These are phyloP conservation scores for Lachancea mirantina DNA, from an alignment of 805 yeast genomes.

Conservation along the genomic window DNA sequence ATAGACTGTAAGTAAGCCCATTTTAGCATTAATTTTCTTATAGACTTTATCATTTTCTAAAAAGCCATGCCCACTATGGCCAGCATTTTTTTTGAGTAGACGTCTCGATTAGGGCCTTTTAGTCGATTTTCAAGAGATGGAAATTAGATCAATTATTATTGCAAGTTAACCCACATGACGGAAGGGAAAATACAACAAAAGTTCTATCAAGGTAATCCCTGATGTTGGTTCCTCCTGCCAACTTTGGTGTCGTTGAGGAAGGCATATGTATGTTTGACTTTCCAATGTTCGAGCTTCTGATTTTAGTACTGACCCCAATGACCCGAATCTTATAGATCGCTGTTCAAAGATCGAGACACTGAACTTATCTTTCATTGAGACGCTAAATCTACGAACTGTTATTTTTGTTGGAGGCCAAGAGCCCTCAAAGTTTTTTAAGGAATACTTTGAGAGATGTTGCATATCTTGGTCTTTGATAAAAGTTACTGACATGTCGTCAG, in stretches of 20 bases:
- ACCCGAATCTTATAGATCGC: conserved; percentile 43
- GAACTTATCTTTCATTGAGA: conserved; percentile 69
- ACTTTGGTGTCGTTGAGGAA: conserved; percentile 84
- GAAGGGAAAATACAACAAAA: neutral
- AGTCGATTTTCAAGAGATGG: too few species aligned
- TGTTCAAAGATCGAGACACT: conserved; percentile 73
- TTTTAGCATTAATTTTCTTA: conserved; percentile 1
- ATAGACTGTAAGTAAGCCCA: neutral
- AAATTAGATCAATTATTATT: too few species aligned
- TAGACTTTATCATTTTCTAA: too few species aligned
- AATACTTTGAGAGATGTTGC: conserved; percentile 51
- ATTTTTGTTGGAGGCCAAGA: conserved; percentile 77
- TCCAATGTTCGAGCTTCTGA: neutral
- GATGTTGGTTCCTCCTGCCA: conserved; percentile 90
- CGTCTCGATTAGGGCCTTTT: too few species aligned
- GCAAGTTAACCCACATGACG: neutral
- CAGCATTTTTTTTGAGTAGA: too few species aligned
- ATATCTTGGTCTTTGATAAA: conserved; percentile 41
- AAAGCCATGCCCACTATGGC: too few species aligned
- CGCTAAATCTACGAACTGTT: conserved; percentile 60
- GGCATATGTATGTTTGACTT: conserved; percentile 45
- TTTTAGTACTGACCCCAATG: conserved; percentile 1
- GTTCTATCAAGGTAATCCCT: neutral
- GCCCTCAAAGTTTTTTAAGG: conserved; percentile 65
- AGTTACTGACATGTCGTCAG: conserved; percentile 25